Percentiles rank a stretch among this genome's conserved stretches.
These are phyloP conservation scores for Coccinonectria pachysandricola DNA, from an alignment of 2,329 filamentous ascomycete genomes.

Conservation along the genomic window DNA sequence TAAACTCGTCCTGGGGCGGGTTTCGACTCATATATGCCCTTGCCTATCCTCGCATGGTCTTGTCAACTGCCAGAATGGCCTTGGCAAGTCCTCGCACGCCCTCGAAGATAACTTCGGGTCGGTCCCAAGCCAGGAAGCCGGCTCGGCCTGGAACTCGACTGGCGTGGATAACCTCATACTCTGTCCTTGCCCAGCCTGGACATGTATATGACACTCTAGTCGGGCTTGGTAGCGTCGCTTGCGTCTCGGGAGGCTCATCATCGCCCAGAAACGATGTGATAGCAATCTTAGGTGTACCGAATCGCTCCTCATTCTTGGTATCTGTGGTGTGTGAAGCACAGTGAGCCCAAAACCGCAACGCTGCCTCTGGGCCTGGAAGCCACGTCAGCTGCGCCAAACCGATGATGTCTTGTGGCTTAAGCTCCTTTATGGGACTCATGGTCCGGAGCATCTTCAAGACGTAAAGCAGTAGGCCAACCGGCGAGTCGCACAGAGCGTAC, in stretches of 20 bases:
- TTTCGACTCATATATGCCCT: no score
- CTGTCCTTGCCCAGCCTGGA: slow-evolving; percentile 36
- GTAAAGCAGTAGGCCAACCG: slow-evolving; percentile 46
- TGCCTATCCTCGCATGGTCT: no score
- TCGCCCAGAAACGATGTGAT: slow-evolving; percentile 38
- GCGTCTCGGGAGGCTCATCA: slow-evolving; percentile 10
- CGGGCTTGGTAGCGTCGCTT: slow-evolving; percentile 13
- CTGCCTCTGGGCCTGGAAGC: slow-evolving; percentile 55
- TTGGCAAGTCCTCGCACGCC: slow-evolving; percentile 32
- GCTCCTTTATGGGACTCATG: slow-evolving; percentile 28
- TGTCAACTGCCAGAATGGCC: slow-evolving; percentile 27
- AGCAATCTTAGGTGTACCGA: slow-evolving; percentile 28
- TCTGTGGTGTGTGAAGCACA: slow-evolving; percentile 28
- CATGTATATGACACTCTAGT: slow-evolving; percentile 29
- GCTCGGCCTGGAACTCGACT: slow-evolving; percentile 29
- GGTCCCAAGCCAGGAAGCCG: slow-evolving; percentile 38
- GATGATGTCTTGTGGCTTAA: slow-evolving; percentile 44
- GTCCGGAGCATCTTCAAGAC: slow-evolving; percentile 37
- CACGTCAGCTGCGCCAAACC: slow-evolving; percentile 53
- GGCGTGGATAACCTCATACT: slow-evolving; percentile 33
- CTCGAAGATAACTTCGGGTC: slow-evolving; percentile 33
- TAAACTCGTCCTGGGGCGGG: slow-evolving; percentile 21
- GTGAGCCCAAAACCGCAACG: slow-evolving; percentile 45
- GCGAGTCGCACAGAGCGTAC: slow-evolving; percentile 53
- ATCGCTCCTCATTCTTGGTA: slow-evolving; percentile 10